A percentile compares a stretch with the other conserved stretches of the same genome.
Conservation (phyloP, 345 rosid species). For the Aurinia saxatilis region DNA sequence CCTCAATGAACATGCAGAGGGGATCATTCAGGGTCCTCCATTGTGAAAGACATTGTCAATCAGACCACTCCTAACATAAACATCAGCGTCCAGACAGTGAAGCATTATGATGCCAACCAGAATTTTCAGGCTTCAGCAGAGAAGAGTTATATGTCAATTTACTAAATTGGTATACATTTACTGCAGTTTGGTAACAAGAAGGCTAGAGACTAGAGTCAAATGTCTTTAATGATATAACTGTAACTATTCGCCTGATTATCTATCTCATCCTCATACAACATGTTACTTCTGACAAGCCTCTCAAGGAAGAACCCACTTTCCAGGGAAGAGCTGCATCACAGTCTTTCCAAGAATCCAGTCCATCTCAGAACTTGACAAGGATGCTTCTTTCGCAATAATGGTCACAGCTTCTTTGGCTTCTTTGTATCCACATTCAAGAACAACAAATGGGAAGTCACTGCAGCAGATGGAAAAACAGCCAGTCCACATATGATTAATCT, state of each 20-base stretch:
- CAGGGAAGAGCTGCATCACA: conserved; percentile 51
- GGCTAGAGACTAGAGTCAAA: not conserved
- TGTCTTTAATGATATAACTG: not conserved
- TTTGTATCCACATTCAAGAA: conserved; percentile 76
- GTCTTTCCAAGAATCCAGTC: conserved; percentile 77
- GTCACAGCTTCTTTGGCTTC: conserved; percentile 65
- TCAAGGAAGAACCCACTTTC: conserved; percentile 45
- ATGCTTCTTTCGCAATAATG: conserved; percentile 39
- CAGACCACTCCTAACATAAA: not conserved
- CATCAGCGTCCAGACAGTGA: not conserved
- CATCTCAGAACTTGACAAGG: conserved; percentile 54
- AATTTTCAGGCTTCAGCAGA: not conserved
- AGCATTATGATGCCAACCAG: conserved; percentile 4
- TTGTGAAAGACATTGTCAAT: not conserved
- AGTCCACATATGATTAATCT: not conserved
- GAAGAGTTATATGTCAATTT: not conserved
- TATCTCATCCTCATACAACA: not conserved
- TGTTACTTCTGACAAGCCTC: not conserved
- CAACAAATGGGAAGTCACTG: conserved; percentile 89
- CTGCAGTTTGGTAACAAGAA: not conserved
- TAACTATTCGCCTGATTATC: not conserved
- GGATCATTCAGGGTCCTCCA: not conserved
- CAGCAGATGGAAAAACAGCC: conserved; percentile 4
- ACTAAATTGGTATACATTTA: not conserved
- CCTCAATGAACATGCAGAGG: not conserved